These are phyloP conservation scores for Mycena rebaudengoi DNA, from an alignment of 768 basidiomycete genomes.

Conservation along the genomic window DNA sequence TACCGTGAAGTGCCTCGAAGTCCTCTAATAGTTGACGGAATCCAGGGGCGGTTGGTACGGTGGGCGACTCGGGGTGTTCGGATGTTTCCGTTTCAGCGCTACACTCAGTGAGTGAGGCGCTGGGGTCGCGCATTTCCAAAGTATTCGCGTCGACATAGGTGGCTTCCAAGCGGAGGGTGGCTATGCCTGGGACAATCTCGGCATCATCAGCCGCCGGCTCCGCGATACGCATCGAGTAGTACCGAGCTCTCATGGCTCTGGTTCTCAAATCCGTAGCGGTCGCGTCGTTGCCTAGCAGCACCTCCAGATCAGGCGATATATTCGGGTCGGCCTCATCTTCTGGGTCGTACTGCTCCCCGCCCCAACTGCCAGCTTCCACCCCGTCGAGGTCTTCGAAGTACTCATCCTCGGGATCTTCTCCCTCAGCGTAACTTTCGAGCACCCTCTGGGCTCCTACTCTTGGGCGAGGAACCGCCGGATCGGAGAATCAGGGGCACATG, in stretches of 20 bases:
- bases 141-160: no score
- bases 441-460: neutral
- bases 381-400: neutral
- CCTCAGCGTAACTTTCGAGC: neutral
- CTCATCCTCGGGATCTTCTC: neutral
- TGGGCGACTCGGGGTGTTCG: no score
- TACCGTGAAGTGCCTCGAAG: no score
- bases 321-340: neutral
- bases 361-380: neutral
- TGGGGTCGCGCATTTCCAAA: no score
- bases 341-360: neutral
- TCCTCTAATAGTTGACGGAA: no score
- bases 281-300: neutral
- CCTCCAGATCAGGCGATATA: neutral
- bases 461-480: neutral
- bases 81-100: no score
- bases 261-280: neutral
- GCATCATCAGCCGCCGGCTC: neutral
- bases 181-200: neutral
- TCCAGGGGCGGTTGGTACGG: no score
- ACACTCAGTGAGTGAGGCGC: no score
- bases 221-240: neutral
- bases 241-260: neutral
- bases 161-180: no score
- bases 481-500: neutral